Evolutionary conservation across 345 rosid species (phyloP).

Genomic region (Acer yangbiense): DNA sequence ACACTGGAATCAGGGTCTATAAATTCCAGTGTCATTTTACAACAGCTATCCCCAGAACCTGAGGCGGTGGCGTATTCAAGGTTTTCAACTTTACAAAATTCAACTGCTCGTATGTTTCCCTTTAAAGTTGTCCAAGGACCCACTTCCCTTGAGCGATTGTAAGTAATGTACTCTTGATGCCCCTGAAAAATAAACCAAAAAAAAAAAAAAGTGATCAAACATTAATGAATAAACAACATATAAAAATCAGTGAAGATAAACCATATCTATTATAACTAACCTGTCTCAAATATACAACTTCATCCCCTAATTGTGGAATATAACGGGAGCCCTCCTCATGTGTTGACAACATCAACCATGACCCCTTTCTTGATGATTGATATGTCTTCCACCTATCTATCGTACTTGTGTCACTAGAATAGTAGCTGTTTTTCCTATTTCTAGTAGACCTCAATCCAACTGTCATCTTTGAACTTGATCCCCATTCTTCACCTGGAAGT

Average conservation of each 20-base stretch:
- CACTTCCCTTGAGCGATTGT: slow-evolving; percentile 48
- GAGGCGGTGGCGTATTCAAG: slow-evolving; percentile 87
- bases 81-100: slow-evolving; percentile 75
- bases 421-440: slow-evolving; percentile 70
- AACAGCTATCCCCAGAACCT: slow-evolving; percentile 98
- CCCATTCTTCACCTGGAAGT: slow-evolving; percentile 58
- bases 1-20: slow-evolving; percentile 65
- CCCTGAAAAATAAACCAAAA: slow-evolving; percentile 57
- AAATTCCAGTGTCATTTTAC: slow-evolving; percentile 87
- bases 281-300: slow-evolving; percentile 88
- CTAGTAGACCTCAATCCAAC: slow-evolving; percentile 81
- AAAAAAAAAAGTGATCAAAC: not conserved
- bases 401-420: slow-evolving; percentile 60
- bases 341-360: slow-evolving; percentile 82
- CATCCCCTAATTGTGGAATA: slow-evolving; percentile 93
- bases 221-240: slow-evolving; percentile 15
- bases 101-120: slow-evolving; percentile 73
- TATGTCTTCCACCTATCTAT: slow-evolving; percentile 50
- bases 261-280: slow-evolving; percentile 35
- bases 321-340: slow-evolving; percentile 91
- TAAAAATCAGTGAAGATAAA: slow-evolving; percentile 16
- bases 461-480: slow-evolving; percentile 62
- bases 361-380: slow-evolving; percentile 54
- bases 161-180: slow-evolving; percentile 71
- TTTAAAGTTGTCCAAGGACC: slow-evolving; percentile 74